These are phyloP conservation scores for Volutella citrinella DNA, from an alignment of 2,329 filamentous ascomycete species.

Conservation along the genomic window DNA sequence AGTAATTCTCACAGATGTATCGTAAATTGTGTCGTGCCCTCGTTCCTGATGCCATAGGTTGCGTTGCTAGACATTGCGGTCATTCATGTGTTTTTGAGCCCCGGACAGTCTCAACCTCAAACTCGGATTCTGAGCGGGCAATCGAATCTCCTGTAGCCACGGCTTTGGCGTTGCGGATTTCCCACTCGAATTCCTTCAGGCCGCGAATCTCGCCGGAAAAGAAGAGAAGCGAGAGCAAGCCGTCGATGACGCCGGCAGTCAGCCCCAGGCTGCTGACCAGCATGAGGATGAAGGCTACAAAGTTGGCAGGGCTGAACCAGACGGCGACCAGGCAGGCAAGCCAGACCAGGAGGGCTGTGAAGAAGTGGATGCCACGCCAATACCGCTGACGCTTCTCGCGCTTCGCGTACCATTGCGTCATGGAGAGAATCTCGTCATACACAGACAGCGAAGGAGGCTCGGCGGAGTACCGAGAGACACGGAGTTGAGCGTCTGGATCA, in stretches of 20 bases:
- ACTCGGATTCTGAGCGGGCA: no score
- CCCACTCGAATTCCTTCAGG: slow-evolving; percentile 90
- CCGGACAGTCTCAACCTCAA: no score
- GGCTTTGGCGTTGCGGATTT: slow-evolving; percentile 68
- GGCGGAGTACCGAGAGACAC: slow-evolving; percentile 17
- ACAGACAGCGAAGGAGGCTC: slow-evolving; percentile 20
- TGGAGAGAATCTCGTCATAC: slow-evolving; percentile 67
- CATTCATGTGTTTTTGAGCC: no score
- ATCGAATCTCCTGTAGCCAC: slow-evolving; percentile 34
- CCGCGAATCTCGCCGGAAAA: slow-evolving; percentile 79
- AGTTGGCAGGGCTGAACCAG: slow-evolving; percentile 80
- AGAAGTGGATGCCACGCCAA: slow-evolving; percentile 73
- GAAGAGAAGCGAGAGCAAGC: slow-evolving; percentile 83
- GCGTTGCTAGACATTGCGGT: no score
- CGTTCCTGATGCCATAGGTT: no score
- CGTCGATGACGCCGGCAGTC: slow-evolving; percentile 74
- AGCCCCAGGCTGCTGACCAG: slow-evolving; percentile 77
- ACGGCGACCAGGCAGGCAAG: slow-evolving; percentile 75
- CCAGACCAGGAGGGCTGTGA: slow-evolving; percentile 61
- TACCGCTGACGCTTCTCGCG: slow-evolving; percentile 72
- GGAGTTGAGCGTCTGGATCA: slow-evolving; percentile 32
- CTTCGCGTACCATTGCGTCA: slow-evolving; percentile 63
- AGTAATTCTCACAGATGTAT: slow-evolving; percentile 16
- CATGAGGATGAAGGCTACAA: slow-evolving; percentile 76
- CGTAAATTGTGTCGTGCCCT: no score